A percentile compares a stretch with the other conserved stretches of the same genome.
Conservation (phyloP, 495 filamentous ascomycete species). For the Talaromyces trachyspermus region DNA sequence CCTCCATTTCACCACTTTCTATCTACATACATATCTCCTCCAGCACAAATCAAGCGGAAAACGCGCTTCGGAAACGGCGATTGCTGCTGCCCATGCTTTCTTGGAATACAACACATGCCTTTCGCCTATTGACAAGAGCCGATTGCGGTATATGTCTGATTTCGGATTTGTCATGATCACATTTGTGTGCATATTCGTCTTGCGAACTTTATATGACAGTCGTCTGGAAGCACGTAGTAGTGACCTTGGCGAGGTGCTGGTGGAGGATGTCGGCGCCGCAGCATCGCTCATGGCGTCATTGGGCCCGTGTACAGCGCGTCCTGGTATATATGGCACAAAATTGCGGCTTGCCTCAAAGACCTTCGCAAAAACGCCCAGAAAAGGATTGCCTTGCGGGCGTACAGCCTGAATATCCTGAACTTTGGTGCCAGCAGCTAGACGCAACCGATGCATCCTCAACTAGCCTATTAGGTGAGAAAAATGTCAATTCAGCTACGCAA, state of each 20-base stretch:
- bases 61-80: not conserved
- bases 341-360: not conserved
- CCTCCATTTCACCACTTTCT: not conserved
- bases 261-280: not conserved
- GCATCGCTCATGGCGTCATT: not conserved
- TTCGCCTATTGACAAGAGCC: not conserved
- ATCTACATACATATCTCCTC: not conserved
- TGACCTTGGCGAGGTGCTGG: not conserved
- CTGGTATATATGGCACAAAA: not conserved
- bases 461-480: not conserved
- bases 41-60: not conserved
- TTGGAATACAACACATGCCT: not conserved
- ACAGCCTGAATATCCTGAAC: not conserved
- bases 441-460: not conserved
- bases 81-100: not conserved
- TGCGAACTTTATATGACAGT: not conserved
- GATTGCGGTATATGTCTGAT: not conserved
- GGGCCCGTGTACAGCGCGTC: not conserved
- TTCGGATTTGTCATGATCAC: not conserved
- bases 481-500: not conserved
- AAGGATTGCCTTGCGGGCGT: not conserved
- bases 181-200: not conserved
- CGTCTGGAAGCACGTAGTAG: not conserved
- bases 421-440: not conserved
- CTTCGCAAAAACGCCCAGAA: not conserved